Evolutionary conservation across 306 rosid genomes (phyloP).

Genomic region (Sphenostylis stenocarpa): DNA sequence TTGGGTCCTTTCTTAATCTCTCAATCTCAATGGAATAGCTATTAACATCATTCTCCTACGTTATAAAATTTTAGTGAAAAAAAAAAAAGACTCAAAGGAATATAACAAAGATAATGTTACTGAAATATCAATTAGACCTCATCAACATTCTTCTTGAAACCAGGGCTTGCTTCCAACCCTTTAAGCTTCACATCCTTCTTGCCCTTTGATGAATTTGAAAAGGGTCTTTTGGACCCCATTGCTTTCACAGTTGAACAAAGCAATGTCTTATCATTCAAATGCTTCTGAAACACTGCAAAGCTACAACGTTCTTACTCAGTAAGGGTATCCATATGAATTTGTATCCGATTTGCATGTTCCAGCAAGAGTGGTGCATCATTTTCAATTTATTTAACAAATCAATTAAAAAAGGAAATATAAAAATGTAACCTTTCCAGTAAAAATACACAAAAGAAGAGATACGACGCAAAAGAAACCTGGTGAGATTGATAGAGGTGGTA

Average conservation of each 20-base stretch:
- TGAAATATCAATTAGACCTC: constrained; percentile 46
- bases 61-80: constrained; percentile 26
- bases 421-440: constrained; percentile 5
- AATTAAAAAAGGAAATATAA: neutral
- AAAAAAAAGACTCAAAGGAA: neutral
- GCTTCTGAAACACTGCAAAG: constrained; percentile 54
- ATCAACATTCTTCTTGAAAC: constrained; percentile 35
- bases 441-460: neutral
- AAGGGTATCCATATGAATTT: neutral
- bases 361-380: neutral
- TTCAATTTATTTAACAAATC: neutral
- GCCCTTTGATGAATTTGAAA: constrained; percentile 47
- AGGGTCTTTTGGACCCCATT: constrained; percentile 50
- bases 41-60: constrained; percentile 49
- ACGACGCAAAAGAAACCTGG: constrained; percentile 46
- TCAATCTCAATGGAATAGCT: constrained; percentile 54
- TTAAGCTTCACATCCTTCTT: constrained; percentile 43
- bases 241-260: constrained; percentile 40
- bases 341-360: neutral
- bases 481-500: constrained; percentile 31
- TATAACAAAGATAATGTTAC: neutral
- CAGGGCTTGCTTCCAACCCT: constrained; percentile 38
- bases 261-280: constrained; percentile 42
- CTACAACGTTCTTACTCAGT: constrained; percentile 42
- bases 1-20: constrained; percentile 59